These are phyloP conservation scores for Mycosphaerelloides madeirae DNA, from an alignment of 2,329 filamentous ascomycete species.

Conservation along the genomic window DNA sequence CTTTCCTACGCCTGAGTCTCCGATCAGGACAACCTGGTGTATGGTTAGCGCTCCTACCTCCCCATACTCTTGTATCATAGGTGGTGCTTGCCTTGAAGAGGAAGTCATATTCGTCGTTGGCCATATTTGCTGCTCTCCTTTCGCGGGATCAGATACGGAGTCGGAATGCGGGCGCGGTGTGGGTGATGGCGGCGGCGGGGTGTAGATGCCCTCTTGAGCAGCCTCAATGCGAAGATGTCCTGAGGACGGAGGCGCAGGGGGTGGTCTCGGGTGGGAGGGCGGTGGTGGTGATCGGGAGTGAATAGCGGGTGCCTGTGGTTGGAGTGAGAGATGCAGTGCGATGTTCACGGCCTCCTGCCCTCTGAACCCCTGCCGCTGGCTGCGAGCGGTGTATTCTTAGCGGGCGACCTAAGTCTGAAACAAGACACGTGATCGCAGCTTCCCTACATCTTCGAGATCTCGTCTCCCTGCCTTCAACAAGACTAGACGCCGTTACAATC, in stretches of 20 bases:
- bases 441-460: too few species aligned
- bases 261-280: background rate
- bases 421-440: too few species aligned
- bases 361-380: too few species aligned
- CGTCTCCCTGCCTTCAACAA: too few species aligned
- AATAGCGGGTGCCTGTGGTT: background rate
- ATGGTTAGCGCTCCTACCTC: background rate
- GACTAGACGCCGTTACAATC: background rate
- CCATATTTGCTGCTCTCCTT: constrained; percentile 59
- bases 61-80: background rate
- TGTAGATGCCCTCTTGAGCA: background rate
- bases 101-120: constrained; percentile 99
- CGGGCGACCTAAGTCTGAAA: too few species aligned
- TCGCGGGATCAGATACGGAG: too few species aligned
- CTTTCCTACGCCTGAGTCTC: background rate
- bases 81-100: constrained; percentile 22
- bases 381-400: too few species aligned
- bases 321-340: constrained; percentile 3
- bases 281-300: constrained; percentile 1
- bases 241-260: background rate
- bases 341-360: too few species aligned
- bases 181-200: background rate
- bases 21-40: constrained; percentile 86
- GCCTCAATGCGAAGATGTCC: background rate
- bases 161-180: too few species aligned